These are phyloP conservation scores for Athelia sp. DNA, from an alignment of 1,284 basidiomycete species.

Conservation along the genomic window DNA sequence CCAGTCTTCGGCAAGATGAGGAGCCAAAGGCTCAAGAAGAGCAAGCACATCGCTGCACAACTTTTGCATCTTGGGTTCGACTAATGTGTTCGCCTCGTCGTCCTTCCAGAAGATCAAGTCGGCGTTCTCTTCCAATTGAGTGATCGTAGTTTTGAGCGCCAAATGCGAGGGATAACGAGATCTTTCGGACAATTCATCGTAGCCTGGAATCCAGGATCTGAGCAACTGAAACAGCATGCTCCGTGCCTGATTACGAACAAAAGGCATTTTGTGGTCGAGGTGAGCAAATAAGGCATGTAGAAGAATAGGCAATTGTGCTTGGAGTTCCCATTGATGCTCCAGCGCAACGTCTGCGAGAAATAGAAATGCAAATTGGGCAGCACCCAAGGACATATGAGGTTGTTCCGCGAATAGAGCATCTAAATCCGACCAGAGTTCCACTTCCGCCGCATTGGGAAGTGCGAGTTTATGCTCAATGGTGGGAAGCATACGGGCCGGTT, in stretches of 20 bases:
- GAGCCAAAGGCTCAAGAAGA: conserved; percentile 66
- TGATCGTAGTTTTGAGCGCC: conserved; percentile 46
- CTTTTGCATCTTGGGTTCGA: conserved; percentile 64
- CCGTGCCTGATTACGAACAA: conserved; percentile 68
- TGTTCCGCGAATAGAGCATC: conserved; percentile 69
- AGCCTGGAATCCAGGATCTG: conserved; percentile 73
- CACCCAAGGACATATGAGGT: conserved; percentile 62
- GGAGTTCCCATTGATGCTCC: conserved; percentile 74
- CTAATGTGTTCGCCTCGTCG: conserved; percentile 51
- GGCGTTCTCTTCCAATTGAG: conserved; percentile 55
- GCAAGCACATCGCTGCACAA: conserved; percentile 65
- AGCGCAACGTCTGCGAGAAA: conserved; percentile 83
- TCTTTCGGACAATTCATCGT: conserved; percentile 59
- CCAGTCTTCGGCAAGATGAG: conserved; percentile 71
- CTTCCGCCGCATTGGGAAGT: conserved; percentile 65
- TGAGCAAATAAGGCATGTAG: conserved; percentile 84
- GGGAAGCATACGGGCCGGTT: conserved; percentile 80
- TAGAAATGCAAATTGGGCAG: conserved; percentile 85
- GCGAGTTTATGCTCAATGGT: conserved; percentile 66
- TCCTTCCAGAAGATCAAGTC: conserved; percentile 69
- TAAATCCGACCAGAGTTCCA: conserved; percentile 71
- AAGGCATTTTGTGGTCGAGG: conserved; percentile 71
- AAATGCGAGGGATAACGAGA: conserved; percentile 39
- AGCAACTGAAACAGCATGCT: conserved; percentile 78
- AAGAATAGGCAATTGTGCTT: conserved; percentile 66